A percentile compares a stretch with the other conserved stretches of the same genome.
Evolutionary conservation across 2,329 filamentous ascomycete species (phyloP).

Genomic region (Colletotrichum melonis): DNA sequence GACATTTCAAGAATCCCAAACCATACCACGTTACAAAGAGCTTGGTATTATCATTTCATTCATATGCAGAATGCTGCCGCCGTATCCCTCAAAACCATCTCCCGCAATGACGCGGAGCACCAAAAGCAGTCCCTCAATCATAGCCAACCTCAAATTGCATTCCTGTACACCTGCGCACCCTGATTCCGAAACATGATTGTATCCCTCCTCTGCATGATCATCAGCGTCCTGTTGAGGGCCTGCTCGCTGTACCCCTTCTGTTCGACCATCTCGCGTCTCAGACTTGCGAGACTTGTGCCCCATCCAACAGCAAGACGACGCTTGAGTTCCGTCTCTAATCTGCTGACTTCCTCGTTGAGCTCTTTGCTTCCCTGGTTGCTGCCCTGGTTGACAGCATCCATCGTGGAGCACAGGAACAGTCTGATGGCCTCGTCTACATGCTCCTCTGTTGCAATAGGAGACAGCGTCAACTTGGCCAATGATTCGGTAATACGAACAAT

Average conservation of each 20-base stretch:
- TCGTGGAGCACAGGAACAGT: conserved; percentile 94
- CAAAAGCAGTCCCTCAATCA: background rate
- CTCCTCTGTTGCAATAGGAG: conserved; percentile 85
- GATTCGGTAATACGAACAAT: conserved; percentile 98
- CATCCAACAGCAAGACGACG: conserved; percentile 92
- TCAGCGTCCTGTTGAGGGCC: conserved; percentile 83
- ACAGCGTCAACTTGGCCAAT: conserved; percentile 89
- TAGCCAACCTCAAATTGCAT: conserved; percentile 65
- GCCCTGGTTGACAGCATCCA: conserved; percentile 96
- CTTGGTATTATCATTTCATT: conserved; percentile 31
- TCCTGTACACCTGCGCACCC: conserved; percentile 79
- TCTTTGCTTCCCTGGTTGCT: conserved; percentile 86
- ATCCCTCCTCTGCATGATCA: conserved; percentile 88
- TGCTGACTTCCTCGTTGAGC: conserved; percentile 88
- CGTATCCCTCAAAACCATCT: background rate
- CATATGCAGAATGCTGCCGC: conserved; percentile 22
- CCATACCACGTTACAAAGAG: background rate
- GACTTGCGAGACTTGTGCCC: conserved; percentile 88
- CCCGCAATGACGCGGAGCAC: background rate
- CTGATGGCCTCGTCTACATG: conserved; percentile 98
- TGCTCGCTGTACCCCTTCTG: conserved; percentile 91
- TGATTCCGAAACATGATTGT: conserved; percentile 86
- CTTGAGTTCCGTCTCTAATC: conserved; percentile 89
- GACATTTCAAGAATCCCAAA: background rate
- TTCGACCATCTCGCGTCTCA: conserved; percentile 92